Evolutionary conservation across 345 rosid species (phyloP).

Genomic region (Rhizophora mangle): DNA sequence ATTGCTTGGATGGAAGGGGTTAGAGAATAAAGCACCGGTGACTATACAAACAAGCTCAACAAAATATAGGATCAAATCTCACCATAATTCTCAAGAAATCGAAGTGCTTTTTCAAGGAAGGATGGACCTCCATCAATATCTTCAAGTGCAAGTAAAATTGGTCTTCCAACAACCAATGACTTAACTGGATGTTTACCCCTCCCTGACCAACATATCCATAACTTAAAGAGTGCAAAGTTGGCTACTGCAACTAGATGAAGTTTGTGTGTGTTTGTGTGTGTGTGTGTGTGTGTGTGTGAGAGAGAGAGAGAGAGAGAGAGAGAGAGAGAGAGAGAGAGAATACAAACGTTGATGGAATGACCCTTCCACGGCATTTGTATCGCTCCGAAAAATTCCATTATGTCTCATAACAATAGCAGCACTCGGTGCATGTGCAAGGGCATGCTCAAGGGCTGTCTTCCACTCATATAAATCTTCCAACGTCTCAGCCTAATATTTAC

Average conservation of each 20-base stretch:
- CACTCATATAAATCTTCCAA: conserved; percentile 87
- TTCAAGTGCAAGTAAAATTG: conserved; percentile 94
- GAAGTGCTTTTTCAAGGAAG: conserved; percentile 97
- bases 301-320: no score
- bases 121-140: conserved; percentile 99
- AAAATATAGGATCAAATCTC: conserved; percentile 28
- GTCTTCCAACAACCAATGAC: conserved; percentile 96
- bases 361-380: conserved; percentile 69
- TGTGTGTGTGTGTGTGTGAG: no score
- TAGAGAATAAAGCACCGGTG: background rate
- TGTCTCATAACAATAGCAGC: conserved; percentile 95
- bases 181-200: conserved; percentile 86
- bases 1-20: background rate
- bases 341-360: conserved; percentile 71
- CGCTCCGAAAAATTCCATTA: conserved; percentile 77
- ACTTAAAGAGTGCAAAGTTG: background rate
- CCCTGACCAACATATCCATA: conserved; percentile 44
- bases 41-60: conserved; percentile 7
- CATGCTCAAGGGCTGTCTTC: conserved; percentile 90
- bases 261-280: background rate
- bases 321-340: background rate
- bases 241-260: background rate
- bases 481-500: conserved; percentile 71
- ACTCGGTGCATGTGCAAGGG: conserved; percentile 93
- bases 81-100: conserved; percentile 90